phyloP scores from a whole-genome alignment of 2,329 filamentous ascomycete genomes.

The Paracorniculantispora psalliotae region DNA sequence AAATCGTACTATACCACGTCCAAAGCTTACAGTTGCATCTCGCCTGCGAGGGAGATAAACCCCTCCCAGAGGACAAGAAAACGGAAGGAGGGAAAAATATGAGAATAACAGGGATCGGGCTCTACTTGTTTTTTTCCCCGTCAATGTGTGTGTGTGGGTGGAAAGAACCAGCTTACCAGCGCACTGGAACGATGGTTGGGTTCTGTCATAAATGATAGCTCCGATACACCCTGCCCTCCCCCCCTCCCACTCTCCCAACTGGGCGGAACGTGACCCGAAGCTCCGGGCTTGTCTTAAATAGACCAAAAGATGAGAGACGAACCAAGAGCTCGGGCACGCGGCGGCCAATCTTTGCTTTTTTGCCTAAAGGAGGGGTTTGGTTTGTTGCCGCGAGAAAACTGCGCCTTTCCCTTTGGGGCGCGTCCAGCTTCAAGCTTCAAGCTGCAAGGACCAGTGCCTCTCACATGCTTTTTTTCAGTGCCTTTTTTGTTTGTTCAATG shows the following conservation, averaged over 20 bases:
- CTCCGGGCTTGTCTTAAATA: not conserved
- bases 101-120: not conserved
- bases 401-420: constrained; percentile 17
- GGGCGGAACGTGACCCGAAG: constrained; percentile 4
- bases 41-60: not conserved
- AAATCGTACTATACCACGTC: not conserved
- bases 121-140: no score
- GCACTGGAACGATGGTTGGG: not conserved
- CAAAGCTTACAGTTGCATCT: not conserved
- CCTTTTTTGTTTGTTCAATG: not conserved
- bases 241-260: not conserved
- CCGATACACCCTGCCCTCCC: not conserved
- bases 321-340: no score
- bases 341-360: constrained; percentile 2
- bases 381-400: constrained; percentile 21
- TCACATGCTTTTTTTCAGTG: not conserved
- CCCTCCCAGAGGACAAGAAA: not conserved
- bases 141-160: no score
- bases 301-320: not conserved
- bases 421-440: no score
- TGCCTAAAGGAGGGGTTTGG: not conserved
- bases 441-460: not conserved
- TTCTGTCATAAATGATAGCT: constrained; percentile 3
- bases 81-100: not conserved
- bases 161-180: not conserved